Conservation (phyloP, 2,329 filamentous ascomycete genomes). For the Aspergillus novofumigatus region DNA sequence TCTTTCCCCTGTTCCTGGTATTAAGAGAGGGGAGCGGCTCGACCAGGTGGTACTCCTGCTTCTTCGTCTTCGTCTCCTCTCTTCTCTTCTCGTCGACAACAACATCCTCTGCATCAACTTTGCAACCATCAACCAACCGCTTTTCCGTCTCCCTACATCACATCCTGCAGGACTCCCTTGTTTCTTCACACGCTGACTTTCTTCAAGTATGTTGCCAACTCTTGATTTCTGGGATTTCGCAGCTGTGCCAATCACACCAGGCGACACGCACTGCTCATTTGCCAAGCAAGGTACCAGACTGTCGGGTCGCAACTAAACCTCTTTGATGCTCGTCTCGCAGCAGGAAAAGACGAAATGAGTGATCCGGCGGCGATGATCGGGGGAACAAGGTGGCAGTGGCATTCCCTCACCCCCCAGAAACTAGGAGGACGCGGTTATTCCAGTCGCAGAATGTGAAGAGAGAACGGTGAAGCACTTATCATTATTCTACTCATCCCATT, state of each 20-base stretch:
- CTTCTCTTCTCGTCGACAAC: not conserved
- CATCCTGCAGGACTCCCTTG: not conserved
- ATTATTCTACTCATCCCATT: not conserved
- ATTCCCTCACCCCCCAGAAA: not conserved
- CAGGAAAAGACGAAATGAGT: constrained; percentile 12
- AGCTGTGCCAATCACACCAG: constrained; percentile 26
- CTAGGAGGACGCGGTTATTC: not conserved
- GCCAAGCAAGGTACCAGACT: constrained; percentile 32
- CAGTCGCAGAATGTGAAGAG: not conserved
- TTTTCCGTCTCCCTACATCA: not conserved
- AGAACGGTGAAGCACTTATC: not conserved
- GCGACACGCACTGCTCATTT: constrained; percentile 31
- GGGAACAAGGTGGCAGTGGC: constrained; percentile 1
- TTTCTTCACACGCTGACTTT: constrained; percentile 1
- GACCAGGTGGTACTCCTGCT: not conserved
- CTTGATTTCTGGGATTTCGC: constrained; percentile 10
- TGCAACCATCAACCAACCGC: not conserved
- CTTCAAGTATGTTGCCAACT: constrained; percentile 4
- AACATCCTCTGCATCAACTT: not conserved
- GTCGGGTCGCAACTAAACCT: constrained; percentile 30
- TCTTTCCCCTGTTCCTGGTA: not conserved
- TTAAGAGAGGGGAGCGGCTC: not conserved
- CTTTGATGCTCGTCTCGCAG: constrained; percentile 12
- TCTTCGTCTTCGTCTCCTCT: not conserved
- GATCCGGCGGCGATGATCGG: constrained; percentile 14